phyloP scores from a whole-genome alignment of 2,329 filamentous ascomycete genomes.

The Camptophora hylomeconis region DNA sequence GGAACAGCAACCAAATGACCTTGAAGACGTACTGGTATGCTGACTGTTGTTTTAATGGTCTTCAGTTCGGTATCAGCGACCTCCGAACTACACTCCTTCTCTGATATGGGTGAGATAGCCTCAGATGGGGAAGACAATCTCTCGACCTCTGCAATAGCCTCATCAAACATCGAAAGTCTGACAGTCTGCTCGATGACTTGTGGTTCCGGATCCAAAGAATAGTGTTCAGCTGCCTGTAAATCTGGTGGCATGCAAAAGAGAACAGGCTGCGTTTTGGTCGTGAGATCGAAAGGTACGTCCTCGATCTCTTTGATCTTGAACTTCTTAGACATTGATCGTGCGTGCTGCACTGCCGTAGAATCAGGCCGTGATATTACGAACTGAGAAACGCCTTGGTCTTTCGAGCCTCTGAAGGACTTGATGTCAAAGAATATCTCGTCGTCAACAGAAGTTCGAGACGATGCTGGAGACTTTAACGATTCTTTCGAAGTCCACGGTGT shows the following conservation, averaged over 20 bases:
- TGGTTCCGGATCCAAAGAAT: too few relatives aligned
- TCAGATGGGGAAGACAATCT: constrained; percentile 3
- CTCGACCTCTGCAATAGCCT: constrained; percentile 17
- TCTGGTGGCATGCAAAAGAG: too few relatives aligned
- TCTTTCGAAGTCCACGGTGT: too few relatives aligned
- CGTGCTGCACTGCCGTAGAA: constrained; percentile 13
- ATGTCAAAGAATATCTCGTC: constrained; percentile 18
- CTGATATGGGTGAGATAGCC: background rate
- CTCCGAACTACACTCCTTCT: background rate
- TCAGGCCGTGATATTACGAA: constrained; percentile 17
- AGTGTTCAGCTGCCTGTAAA: too few relatives aligned
- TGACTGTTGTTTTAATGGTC: too few relatives aligned
- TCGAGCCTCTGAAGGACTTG: constrained; percentile 16
- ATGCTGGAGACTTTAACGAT: too few relatives aligned
- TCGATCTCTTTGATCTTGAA: constrained; percentile 2
- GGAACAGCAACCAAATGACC: constrained; percentile 5
- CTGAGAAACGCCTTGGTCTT: constrained; percentile 13
- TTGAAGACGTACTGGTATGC: too few relatives aligned
- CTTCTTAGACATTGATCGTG: constrained; percentile 11
- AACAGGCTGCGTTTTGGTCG: constrained; percentile 1
- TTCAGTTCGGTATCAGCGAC: background rate
- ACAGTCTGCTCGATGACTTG: too few relatives aligned
- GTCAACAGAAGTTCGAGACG: background rate
- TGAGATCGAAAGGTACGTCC: background rate
- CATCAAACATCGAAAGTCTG: constrained; percentile 16